Percentiles rank a stretch among this genome's conserved stretches.
These are phyloP conservation scores for Solanum sparsipilum DNA, from an alignment of 257 asterid species.

Conservation along the genomic window DNA sequence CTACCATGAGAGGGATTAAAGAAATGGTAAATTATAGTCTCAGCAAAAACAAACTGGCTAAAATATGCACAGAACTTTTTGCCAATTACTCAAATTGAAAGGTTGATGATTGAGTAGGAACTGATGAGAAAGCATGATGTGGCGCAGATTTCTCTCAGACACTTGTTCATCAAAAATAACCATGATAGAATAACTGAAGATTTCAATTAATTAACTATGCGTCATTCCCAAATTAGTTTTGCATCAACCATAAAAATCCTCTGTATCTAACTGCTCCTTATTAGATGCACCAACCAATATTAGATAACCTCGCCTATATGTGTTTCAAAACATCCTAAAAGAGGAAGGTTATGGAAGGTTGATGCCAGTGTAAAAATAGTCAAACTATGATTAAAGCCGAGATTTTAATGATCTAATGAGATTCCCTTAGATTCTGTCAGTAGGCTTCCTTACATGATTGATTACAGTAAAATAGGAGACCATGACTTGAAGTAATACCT, in stretches of 20 bases:
- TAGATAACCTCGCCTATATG: not conserved
- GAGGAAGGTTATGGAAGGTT: not conserved
- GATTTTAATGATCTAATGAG: not conserved
- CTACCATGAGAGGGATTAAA: not conserved
- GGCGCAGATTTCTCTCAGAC: not conserved
- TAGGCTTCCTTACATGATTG: not conserved
- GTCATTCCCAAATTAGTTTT: not conserved
- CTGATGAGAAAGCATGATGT: not conserved
- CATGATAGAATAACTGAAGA: not conserved
- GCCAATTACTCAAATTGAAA: not conserved
- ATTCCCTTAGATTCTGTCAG: not conserved
- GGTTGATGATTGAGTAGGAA: not conserved
- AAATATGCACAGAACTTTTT: not conserved
- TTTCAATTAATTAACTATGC: not conserved
- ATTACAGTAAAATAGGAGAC: not conserved
- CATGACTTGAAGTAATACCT: not conserved
- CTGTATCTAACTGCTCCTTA: not conserved
- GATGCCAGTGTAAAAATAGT: not conserved
- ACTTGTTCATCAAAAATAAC: not conserved
- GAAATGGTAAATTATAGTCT: not conserved
- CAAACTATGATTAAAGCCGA: not conserved
- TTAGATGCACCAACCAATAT: not conserved
- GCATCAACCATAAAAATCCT: not conserved
- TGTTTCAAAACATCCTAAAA: not conserved
- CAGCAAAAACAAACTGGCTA: not conserved